Conservation (phyloP, 148 eudicot genomes). For the Cornus suecica region DNA sequence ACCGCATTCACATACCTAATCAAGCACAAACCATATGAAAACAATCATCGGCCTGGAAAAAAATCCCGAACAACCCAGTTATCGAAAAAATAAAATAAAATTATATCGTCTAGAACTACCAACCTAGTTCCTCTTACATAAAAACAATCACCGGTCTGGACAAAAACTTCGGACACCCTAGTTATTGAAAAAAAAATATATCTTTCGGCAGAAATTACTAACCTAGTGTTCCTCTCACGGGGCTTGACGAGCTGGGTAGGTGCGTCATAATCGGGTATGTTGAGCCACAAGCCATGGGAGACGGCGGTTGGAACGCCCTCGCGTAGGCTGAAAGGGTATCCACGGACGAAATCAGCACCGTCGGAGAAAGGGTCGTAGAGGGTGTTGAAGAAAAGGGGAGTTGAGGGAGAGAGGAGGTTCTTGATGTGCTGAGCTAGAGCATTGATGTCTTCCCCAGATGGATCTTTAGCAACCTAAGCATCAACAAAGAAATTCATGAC, state of each 20-base stretch:
- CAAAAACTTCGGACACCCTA: no score
- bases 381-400: conserved; percentile 68
- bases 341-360: conserved; percentile 71
- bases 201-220: no score
- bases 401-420: conserved; percentile 58
- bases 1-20: conserved; percentile 62
- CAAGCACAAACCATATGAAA: neutral
- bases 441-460: conserved; percentile 56
- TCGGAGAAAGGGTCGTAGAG: conserved; percentile 59
- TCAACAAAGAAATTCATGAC: neutral
- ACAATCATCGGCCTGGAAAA: no score
- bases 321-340: conserved; percentile 59
- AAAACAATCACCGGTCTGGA: no score
- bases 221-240: conserved; percentile 60
- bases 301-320: conserved; percentile 67
- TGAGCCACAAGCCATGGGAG: conserved; percentile 70
- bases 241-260: conserved; percentile 79
- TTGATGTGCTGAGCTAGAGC: conserved; percentile 61
- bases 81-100: no score
- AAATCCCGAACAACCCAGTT: no score
- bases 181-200: no score
- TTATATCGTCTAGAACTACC: no score
- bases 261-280: conserved; percentile 69
- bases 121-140: no score
- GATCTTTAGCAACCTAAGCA: conserved; percentile 58